Evolutionary conservation across 371 early-diverging fungal genomes (phyloP).

Genomic region (Syncephalastrum sp.): DNA sequence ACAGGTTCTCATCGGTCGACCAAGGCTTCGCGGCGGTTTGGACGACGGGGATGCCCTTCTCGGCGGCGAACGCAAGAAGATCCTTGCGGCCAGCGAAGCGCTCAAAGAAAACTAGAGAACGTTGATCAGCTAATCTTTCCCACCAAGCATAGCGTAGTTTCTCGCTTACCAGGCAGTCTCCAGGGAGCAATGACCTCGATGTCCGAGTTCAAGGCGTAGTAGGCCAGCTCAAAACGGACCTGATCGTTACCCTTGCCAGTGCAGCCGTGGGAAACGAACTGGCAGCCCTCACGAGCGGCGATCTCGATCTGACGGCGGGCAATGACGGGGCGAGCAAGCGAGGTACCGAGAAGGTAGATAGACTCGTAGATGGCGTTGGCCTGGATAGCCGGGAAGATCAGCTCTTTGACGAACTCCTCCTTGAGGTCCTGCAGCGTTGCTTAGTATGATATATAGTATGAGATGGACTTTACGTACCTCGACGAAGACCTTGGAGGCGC

Average conservation of each 20-base stretch:
- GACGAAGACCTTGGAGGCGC: constrained; percentile 93
- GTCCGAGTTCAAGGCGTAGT: constrained; percentile 90
- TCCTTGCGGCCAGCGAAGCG: constrained; percentile 94
- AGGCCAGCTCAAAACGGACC: constrained; percentile 97
- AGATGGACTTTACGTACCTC: constrained; percentile 54
- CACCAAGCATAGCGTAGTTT: background rate
- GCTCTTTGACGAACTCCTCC: constrained; percentile 89
- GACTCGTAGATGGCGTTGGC: constrained; percentile 95
- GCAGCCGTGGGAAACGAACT: constrained; percentile 95
- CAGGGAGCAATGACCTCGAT: constrained; percentile 97
- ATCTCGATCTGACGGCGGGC: constrained; percentile 89
- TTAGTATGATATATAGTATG: background rate
- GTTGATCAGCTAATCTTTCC: background rate
- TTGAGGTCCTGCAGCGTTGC: constrained; percentile 70
- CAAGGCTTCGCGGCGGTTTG: constrained; percentile 97
- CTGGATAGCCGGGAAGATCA: constrained; percentile 91
- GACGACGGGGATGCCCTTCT: constrained; percentile 90
- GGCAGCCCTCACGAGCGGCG: constrained; percentile 88
- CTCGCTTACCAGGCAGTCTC: constrained; percentile 79
- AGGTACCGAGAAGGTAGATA: constrained; percentile 95
- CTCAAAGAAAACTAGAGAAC: constrained; percentile 77
- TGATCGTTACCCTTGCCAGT: constrained; percentile 99
- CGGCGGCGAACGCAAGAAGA: constrained; percentile 88
- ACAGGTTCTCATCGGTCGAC: constrained; percentile 98
- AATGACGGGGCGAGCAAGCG: constrained; percentile 96